Base-by-base conservation (phyloP, 2,329 filamentous ascomycete genomes). In the Mycocentrospora acerina region DNA sequence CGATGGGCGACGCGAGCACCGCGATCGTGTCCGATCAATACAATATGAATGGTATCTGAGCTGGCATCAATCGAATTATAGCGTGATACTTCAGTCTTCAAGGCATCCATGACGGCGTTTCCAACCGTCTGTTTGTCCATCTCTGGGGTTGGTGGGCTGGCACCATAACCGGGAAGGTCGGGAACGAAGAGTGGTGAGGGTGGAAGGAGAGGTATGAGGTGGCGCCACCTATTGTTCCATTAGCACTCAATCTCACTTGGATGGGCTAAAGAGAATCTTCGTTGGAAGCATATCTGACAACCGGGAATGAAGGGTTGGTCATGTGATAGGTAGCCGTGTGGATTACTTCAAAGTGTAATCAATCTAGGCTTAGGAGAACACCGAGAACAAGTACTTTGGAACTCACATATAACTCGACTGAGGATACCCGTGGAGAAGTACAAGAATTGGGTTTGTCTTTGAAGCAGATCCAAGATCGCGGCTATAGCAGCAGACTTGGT, bases 1-100 rank as follows among this genome's bases (percentile, higher is more conserved):
- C 76, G 76, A 46, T 82, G 79, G 1, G 76, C 69, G 2, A 81
- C 71, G 19, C 78, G 65, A 0, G 75, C 79, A 3, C 79, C 79
- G 26, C 79, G 73, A 53, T 82, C 79, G 50, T 82, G 79, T 0
- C 71, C 76, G 40, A 76, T 76, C 14, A 82, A 42, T 1, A 66
- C 28, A 5, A 64, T 40, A 1, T 59, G 60, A 3, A 57, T 44
- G 11, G 33, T 5, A 3, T 12, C 18, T 0, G 42, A 19, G 8
- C 45, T 35, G 5, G 46, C 10, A 2, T 12, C 32, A 12, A 44
- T 51, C 6, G 44, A 42, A 11, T 51, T 53, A 2, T 50, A 38
- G n/a, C 53, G 46, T 22, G 19, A 22, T 7, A 60, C 25, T 33
- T 59, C 50, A 1, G 55, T 55, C 15, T 48, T 41, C 3, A 67